Base-by-base conservation (phyloP, 1,139 yeast genomes). In the Magnusiomyces paraingens region DNA sequence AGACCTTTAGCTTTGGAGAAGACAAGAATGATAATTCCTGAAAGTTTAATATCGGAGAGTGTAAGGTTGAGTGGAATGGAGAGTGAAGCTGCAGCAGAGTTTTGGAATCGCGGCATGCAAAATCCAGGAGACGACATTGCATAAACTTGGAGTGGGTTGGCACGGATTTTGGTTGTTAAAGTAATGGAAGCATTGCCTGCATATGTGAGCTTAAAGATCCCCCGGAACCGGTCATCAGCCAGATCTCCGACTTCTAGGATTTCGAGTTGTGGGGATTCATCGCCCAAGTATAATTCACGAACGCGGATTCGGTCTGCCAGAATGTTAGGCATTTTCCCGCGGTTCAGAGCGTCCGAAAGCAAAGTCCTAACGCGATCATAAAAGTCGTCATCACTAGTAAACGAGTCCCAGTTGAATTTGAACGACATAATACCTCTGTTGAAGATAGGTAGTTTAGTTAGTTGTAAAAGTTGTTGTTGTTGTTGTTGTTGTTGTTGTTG, bases 171-270 rank as follows among this genome's bases (percentile, higher is more conserved):
- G 1, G 96, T 89, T 54, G 84, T 86, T 54, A 88, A 74, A 0
- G 94, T 86, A 54, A 88, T 79, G 54, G 83, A 82, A 32, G 91
- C 90, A 66, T 87, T 90, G 2, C 96, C 96, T 52, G 77, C 74
- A 66, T 89, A 88, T 60, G 81, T 83, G 59, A 88, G 80, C 65
- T 88, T 87, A 73, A 88, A 89, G 36, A 88, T 88, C 1, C 96
- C 96, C 55, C 95, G 74, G 64, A 88, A 89, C 58, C 89, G 71
- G 68, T 88, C 95, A 38, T 75, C 78, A 12, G 85, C 95, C 50
- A 89, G 71, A 66, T 88, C 96, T 1, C 96, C 96, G 59, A 88
- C 85, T 65, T 88, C 96, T 57, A 88, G 73, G 43, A 89, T 85
- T 68, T 88, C 96, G 59, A 88, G 81, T 55, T 77, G 76, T 0